Conservation (phyloP, 2,329 filamentous ascomycete species). For the Exophiala sp. region DNA sequence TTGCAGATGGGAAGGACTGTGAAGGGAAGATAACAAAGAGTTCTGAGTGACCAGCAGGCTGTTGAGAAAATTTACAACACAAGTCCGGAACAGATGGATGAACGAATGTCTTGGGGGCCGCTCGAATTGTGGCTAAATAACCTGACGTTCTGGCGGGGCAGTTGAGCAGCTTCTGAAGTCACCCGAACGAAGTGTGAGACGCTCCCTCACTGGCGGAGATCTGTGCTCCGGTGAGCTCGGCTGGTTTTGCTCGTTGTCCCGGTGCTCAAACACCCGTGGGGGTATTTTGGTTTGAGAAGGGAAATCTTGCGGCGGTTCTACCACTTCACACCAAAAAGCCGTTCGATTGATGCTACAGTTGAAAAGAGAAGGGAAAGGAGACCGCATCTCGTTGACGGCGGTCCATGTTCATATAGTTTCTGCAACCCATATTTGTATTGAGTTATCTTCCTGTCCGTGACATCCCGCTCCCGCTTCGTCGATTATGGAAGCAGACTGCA, state of each 20-base stretch:
- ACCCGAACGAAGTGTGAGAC: neutral
- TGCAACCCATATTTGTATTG: neutral
- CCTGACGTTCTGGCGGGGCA: slow-evolving; percentile 9
- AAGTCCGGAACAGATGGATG: slow-evolving; percentile 15
- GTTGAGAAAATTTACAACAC: slow-evolving; percentile 16
- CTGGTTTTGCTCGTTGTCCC: neutral
- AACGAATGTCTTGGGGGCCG: slow-evolving; percentile 6
- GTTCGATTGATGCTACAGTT: too few species aligned
- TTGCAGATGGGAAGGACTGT: slow-evolving; percentile 4
- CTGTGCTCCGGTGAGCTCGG: slow-evolving; percentile 3
- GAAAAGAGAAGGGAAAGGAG: neutral
- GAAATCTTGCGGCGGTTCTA: neutral
- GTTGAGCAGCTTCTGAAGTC: slow-evolving; percentile 2
- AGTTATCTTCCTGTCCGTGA: too few species aligned
- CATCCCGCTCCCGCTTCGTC: slow-evolving; percentile 2
- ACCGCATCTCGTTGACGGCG: neutral
- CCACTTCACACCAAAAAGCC: too few species aligned
- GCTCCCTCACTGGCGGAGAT: slow-evolving; percentile 7
- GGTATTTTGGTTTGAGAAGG: neutral
- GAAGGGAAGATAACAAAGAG: slow-evolving; percentile 2
- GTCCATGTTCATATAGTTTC: neutral
- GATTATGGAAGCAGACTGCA: slow-evolving; percentile 21
- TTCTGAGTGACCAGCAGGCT: slow-evolving; percentile 1
- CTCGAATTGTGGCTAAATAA: slow-evolving; percentile 22
- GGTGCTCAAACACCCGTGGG: neutral